Base-by-base conservation (phyloP, 169 alveolate species). In the Plasmodium sp. region DNA sequence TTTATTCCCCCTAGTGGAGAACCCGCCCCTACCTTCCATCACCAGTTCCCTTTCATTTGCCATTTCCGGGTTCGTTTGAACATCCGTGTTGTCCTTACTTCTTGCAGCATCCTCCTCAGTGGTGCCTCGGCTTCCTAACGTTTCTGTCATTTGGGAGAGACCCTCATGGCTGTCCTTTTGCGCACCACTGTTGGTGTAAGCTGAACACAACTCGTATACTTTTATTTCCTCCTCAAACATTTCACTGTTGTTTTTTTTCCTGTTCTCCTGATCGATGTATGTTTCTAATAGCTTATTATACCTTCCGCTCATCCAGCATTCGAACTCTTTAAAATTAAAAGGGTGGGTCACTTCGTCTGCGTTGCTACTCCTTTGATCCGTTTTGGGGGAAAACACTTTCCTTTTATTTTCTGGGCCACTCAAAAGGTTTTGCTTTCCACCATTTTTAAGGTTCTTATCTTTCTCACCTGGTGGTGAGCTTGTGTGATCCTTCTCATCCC, bases 191-290 rank as follows among this genome's bases (percentile, higher is more conserved):
- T 36, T 67, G 72, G 22, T 71, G 74, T 84, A 31, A 48, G 5
- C 31, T 41, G 74, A 6, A 71, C 74, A 67, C 54, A 84, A 36
- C 33, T 84, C 36, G 74, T 84, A 84, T 36, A 84, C 51, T 67
- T 84, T 84, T 84, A 84, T 84, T 84, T 84, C 92, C 22, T 71
- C 92, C 51, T 84, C 83, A 84, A 84, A 84, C 71, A 84, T 41
- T 84, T 84, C 92, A 43, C 71, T 84, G 75, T 67, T 67, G 22
- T 84, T 84, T 67, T 84, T 54, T 67, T 84, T 84, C 54, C 92
- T 39, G 34, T 84, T 84, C 51, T 84, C 83, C 56, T 84, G 92
- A 22, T 84, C 72, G n/a, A 84, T 67, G 74, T 84, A 84, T 18
- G 18, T 12, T n/a, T 71, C 72, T 84, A 84, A 62, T 34, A 84